Base-by-base conservation (phyloP, 2,329 filamentous ascomycete species). In the Colletotrichum abscissum region DNA sequence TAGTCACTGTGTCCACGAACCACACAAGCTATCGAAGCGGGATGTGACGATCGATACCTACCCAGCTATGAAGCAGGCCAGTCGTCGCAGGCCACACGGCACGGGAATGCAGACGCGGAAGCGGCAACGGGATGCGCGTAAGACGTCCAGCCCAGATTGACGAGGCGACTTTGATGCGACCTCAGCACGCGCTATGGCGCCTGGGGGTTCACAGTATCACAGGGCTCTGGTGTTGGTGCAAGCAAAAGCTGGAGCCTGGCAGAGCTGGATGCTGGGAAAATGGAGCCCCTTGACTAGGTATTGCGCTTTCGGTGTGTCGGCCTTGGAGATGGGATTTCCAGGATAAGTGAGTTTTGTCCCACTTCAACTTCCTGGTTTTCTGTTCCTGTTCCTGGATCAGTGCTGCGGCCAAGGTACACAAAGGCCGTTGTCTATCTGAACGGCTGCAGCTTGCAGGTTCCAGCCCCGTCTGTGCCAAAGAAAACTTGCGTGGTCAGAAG, bases 151-250 rank as follows among this genome's bases (percentile, higher is more conserved):
- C 33, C 46, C 42, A 73, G 70, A 73, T 70, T 70, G 66, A 73
- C 70, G 70, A 70, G 66, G 59, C 67, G 55, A 46, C 69, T 33
- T 56, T 65, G 70, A 70, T 69, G 42, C 66, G 66, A 72, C 66
- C 70, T 64, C 59, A 60, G n/a, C 65, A 63, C 59, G 66, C 66
- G 52, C 57, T 49, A 35, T 26, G 55, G 26, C 11, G 26, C 22
- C 54, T 12, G 54, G 58, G 58, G 58, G 35, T 33, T 42, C 26
- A 24, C 52, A 33, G n/a, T 28, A 42, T n/a, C 22, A n/a, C 55
- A 28, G 26, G 42, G 42, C 54, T 54, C 42, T 35, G 11, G 33
- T 35, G 33, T 11, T 35, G 11, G 33, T 35, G 33, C 4, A 12
- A 30, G 58, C 58, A 63, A 60, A 42, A 63, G 42, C 28, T 52